Evolutionary conservation across 371 early-diverging fungal genomes (phyloP).

Genomic region (Rhizopus stolonifer): DNA sequence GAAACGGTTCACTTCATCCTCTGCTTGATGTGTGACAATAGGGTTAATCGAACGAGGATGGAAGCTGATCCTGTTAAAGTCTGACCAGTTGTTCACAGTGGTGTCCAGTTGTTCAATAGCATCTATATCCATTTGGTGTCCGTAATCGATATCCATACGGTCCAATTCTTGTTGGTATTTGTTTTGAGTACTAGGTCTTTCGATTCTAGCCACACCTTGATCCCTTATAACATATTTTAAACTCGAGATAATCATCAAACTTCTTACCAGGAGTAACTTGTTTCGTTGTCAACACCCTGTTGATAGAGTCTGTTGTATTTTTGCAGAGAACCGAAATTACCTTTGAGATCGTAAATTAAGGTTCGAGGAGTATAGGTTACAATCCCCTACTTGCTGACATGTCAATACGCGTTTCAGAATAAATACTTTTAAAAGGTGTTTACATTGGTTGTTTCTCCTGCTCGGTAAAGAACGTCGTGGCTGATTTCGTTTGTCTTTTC

Average conservation of each 20-base stretch:
- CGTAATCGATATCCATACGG: slow-evolving; percentile 33
- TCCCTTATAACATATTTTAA: too few relatives aligned
- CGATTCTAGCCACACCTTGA: slow-evolving; percentile 44
- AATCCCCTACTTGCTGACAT: slow-evolving; percentile 44
- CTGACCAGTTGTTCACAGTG: slow-evolving; percentile 74
- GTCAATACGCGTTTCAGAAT: neutral
- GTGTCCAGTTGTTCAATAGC: slow-evolving; percentile 32
- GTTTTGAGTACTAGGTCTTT: slow-evolving; percentile 43
- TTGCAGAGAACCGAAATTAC: slow-evolving; percentile 72
- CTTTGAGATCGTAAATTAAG: slow-evolving; percentile 76
- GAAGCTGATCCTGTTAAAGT: slow-evolving; percentile 74
- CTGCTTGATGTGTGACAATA: slow-evolving; percentile 61
- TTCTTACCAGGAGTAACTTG: slow-evolving; percentile 36
- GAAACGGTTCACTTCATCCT: slow-evolving; percentile 69
- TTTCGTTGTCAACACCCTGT: slow-evolving; percentile 9
- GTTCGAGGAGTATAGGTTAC: slow-evolving; percentile 78
- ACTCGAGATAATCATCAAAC: too few relatives aligned
- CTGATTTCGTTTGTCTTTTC: slow-evolving; percentile 36
- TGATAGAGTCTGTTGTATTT: slow-evolving; percentile 61
- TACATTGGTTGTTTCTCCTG: slow-evolving; percentile 41
- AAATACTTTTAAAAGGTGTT: neutral
- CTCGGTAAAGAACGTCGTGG: slow-evolving; percentile 60
- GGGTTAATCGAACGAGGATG: slow-evolving; percentile 72
- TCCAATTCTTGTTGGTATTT: slow-evolving; percentile 57
- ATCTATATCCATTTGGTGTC: slow-evolving; percentile 18